These are phyloP conservation scores for Malus sylvestris DNA, from an alignment of 306 rosid genomes.

Conservation along the genomic window DNA sequence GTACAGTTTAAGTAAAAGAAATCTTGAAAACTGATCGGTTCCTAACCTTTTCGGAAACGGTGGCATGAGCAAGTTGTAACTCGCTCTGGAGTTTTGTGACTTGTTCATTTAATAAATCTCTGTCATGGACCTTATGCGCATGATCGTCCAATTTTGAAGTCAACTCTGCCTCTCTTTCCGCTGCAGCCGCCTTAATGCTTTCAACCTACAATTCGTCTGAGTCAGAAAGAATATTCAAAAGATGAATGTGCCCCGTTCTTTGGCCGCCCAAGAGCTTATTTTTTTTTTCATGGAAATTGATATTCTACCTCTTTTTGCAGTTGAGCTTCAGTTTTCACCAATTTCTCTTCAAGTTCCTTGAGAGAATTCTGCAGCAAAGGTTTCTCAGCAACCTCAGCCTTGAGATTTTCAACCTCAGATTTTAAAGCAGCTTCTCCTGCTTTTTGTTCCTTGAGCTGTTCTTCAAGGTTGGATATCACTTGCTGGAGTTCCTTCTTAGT, in stretches of 20 bases:
- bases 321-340: constrained; percentile 52
- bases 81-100: constrained; percentile 60
- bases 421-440: constrained; percentile 48
- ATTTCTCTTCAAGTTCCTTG: constrained; percentile 54
- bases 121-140: constrained; percentile 36
- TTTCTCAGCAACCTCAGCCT: constrained; percentile 57
- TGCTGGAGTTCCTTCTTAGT: constrained; percentile 67
- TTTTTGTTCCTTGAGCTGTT: constrained; percentile 52
- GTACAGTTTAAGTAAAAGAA: background rate
- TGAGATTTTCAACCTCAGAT: constrained; percentile 58
- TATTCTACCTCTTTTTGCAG: constrained; percentile 61
- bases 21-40: background rate
- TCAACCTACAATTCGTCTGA: constrained; percentile 42
- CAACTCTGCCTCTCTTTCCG: constrained; percentile 57
- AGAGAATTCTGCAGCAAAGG: constrained; percentile 45
- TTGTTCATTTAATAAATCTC: constrained; percentile 49
- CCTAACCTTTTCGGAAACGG: constrained; percentile 54
- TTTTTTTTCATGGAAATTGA: background rate
- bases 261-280: background rate
- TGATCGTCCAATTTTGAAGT: constrained; percentile 57
- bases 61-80: constrained; percentile 44
- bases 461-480: constrained; percentile 55
- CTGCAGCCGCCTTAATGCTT: constrained; percentile 43
- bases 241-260: background rate
- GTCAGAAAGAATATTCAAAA: constrained; percentile 9